Percentiles rank a stretch among this genome's conserved stretches.
These are phyloP conservation scores for Pichia nakasei DNA, from an alignment of 805 yeast species.

Conservation along the genomic window DNA sequence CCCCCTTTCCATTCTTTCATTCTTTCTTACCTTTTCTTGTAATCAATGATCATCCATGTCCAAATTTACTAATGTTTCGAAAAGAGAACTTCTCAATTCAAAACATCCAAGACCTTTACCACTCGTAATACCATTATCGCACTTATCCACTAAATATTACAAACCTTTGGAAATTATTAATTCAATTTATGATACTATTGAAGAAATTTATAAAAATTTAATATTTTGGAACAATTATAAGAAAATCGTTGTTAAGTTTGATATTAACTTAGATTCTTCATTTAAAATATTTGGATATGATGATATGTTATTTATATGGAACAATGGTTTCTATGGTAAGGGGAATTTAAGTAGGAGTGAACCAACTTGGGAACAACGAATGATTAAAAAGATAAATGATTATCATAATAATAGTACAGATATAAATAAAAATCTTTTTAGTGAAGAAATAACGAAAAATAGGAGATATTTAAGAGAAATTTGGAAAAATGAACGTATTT, in stretches of 20 bases:
- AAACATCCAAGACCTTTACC: conserved; percentile 10
- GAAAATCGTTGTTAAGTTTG: conserved; percentile 1
- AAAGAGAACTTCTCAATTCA: conserved; percentile 3
- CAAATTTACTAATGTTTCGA: conserved; percentile 1
- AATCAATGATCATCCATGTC: background rate
- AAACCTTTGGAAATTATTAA: conserved; percentile 3
- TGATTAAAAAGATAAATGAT: conserved; percentile 39
- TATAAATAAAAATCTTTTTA: conserved; percentile 26
- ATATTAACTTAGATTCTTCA: conserved; percentile 5
- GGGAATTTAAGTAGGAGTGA: conserved; percentile 85
- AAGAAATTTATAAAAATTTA: conserved; percentile 1
- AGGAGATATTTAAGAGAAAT: conserved; percentile 64
- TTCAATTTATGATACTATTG: conserved; percentile 5
- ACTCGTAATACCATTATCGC: conserved; percentile 1
- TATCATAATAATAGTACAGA: background rate
- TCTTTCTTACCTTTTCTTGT: background rate
- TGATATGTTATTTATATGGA: conserved; percentile 61
- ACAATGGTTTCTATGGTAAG: conserved; percentile 86
- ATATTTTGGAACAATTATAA: background rate
- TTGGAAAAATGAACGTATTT: conserved; percentile 63
- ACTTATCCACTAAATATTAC: conserved; percentile 5
- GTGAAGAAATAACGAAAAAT: conserved; percentile 70
- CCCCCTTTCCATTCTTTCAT: background rate
- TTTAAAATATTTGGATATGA: conserved; percentile 35
- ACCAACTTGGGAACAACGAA: conserved; percentile 80